These are phyloP conservation scores for Gleditsia sinensis DNA, from an alignment of 306 rosid species.

Conservation along the genomic window DNA sequence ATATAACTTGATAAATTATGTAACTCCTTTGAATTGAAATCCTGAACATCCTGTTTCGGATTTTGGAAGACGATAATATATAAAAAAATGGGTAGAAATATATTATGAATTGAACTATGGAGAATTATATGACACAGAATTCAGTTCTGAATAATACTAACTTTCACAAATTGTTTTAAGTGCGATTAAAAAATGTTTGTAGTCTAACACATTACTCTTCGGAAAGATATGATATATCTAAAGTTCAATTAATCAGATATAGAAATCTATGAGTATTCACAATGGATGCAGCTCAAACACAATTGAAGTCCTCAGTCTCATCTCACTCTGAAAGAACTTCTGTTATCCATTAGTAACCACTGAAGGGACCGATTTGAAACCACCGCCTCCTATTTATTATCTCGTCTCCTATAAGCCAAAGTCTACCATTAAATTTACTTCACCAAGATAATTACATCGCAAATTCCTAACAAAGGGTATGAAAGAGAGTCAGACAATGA, in stretches of 20 bases:
- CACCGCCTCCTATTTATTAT: slow-evolving; percentile 23
- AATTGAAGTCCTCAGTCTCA: slow-evolving; percentile 28
- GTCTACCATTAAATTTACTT: slow-evolving; percentile 18
- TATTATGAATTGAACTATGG: too few species aligned
- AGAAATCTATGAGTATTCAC: slow-evolving; percentile 31
- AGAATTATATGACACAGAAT: slow-evolving; percentile 21
- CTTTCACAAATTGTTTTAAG: slow-evolving; percentile 1
- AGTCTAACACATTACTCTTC: slow-evolving; percentile 31
- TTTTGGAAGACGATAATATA: neutral
- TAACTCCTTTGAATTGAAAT: neutral
- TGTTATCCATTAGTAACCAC: slow-evolving; percentile 27
- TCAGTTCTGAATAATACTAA: slow-evolving; percentile 22
- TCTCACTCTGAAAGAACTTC: slow-evolving; percentile 30
- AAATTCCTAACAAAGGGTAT: slow-evolving; percentile 35
- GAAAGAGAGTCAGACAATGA: slow-evolving; percentile 26
- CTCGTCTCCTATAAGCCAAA: slow-evolving; percentile 14
- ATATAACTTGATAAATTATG: neutral
- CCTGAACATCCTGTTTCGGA: slow-evolving; percentile 8
- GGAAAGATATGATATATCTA: slow-evolving; percentile 16
- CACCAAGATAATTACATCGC: slow-evolving; percentile 33
- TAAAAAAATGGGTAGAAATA: neutral
- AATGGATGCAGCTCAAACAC: slow-evolving; percentile 33
- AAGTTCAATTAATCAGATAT: slow-evolving; percentile 36
- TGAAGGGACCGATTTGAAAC: slow-evolving; percentile 27
- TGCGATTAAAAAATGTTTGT: slow-evolving; percentile 1